These are phyloP conservation scores for Ananas comosus DNA, from an alignment of 176 grass and related monocot species.

Conservation along the genomic window DNA sequence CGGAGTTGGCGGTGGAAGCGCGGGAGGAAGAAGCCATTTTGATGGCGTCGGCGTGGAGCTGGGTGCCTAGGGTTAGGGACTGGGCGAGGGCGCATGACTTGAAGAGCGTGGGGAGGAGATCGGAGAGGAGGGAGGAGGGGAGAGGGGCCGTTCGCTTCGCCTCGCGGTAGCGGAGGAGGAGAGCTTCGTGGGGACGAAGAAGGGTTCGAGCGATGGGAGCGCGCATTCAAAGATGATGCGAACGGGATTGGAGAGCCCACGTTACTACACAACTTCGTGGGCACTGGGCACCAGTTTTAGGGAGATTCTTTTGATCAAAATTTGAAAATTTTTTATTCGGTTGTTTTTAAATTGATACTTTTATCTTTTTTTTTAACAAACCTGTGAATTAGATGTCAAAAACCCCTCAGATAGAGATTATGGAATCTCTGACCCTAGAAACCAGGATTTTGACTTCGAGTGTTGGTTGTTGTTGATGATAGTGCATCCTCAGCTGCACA, in stretches of 20 bases:
- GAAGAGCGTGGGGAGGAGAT: conserved; percentile 17
- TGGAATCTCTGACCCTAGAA: no score
- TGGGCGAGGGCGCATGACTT: conserved; percentile 11
- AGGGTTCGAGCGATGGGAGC: background rate
- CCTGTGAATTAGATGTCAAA: no score
- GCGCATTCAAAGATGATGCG: background rate
- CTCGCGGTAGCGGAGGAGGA: conserved; percentile 10
- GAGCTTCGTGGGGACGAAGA: conserved; percentile 1
- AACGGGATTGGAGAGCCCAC: background rate
- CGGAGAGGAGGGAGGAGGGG: conserved; percentile 1
- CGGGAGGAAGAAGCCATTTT: conserved; percentile 19
- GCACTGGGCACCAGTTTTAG: no score
- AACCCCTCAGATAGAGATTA: no score
- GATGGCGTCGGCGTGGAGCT: conserved; percentile 28
- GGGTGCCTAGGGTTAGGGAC: background rate
- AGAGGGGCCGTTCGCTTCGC: background rate
- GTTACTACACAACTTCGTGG: no score
- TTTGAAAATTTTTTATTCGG: no score
- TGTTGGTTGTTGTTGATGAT: no score
- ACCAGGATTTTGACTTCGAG: no score
- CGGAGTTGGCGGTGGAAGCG: conserved; percentile 25
- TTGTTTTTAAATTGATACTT: no score
- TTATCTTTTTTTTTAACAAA: no score
- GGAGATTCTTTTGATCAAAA: no score
- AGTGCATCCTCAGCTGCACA: no score